phyloP scores from a whole-genome alignment of 805 yeast species.

The Lipomyces sp. region DNA sequence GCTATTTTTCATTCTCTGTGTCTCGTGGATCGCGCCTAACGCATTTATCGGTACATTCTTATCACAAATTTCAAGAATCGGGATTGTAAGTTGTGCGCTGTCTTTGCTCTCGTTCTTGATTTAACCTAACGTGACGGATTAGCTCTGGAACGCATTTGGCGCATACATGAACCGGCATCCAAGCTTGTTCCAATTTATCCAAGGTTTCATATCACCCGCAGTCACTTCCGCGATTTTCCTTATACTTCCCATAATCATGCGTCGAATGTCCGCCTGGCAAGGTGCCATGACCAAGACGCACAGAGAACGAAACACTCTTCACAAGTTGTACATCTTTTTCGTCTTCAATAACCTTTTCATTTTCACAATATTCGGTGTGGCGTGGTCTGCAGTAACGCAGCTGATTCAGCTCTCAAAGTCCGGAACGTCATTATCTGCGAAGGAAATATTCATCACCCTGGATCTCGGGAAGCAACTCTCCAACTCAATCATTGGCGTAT shows the following conservation, averaged over 20 bases:
- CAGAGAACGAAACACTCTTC: constrained; percentile 48
- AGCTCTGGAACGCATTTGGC: constrained; percentile 47
- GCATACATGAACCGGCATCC: constrained; percentile 40
- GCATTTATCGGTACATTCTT: constrained; percentile 50
- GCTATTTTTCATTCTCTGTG: constrained; percentile 41
- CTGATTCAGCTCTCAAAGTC: constrained; percentile 38
- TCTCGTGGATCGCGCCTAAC: constrained; percentile 49
- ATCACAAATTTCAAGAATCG: constrained; percentile 47
- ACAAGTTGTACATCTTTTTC: constrained; percentile 48
- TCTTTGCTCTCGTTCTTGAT: not conserved
- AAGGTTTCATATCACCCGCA: constrained; percentile 48
- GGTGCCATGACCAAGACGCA: constrained; percentile 47
- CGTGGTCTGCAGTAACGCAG: constrained; percentile 47
- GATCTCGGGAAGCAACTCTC: constrained; percentile 45
- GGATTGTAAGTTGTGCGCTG: constrained; percentile 30
- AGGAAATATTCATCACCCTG: constrained; percentile 42
- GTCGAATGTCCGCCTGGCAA: constrained; percentile 47
- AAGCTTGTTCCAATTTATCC: constrained; percentile 45
- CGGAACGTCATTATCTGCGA: constrained; percentile 33
- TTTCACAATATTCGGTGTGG: constrained; percentile 48
- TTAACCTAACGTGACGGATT: not conserved
- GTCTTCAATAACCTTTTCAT: constrained; percentile 48
- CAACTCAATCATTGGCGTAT: constrained; percentile 46
- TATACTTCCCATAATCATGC: constrained; percentile 46
- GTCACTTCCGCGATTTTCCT: constrained; percentile 46